Conservation (phyloP, 495 filamentous ascomycete genomes). For the Penicillium robsamsonii region DNA sequence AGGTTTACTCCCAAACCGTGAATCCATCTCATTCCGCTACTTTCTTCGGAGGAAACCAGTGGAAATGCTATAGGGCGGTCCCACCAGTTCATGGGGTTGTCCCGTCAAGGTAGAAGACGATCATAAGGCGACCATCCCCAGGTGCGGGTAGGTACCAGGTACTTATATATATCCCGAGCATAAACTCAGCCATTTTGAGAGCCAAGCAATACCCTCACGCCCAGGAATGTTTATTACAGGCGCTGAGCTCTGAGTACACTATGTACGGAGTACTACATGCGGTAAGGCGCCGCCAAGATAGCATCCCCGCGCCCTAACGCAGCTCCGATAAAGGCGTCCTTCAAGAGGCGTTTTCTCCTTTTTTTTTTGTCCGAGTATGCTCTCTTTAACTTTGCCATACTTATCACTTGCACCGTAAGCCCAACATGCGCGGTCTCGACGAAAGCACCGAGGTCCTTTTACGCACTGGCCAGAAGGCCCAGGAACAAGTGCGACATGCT, state of each 20-base stretch:
- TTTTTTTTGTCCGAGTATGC: neutral
- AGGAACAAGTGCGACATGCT: constrained; percentile 38
- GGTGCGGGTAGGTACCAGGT: neutral
- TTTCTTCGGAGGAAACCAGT: neutral
- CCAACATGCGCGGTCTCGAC: constrained; percentile 35
- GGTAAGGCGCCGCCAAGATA: neutral
- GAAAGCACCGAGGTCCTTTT: constrained; percentile 26
- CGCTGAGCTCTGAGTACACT: neutral
- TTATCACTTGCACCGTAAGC: neutral
- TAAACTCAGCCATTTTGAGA: neutral
- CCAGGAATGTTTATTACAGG: neutral
- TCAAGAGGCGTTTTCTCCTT: neutral
- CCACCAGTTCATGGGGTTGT: neutral
- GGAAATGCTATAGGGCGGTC: neutral
- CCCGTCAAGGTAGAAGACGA: neutral
- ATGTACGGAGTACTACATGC: neutral
- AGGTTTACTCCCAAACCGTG: neutral
- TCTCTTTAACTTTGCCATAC: neutral
- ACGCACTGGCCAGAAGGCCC: constrained; percentile 32
- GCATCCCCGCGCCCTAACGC: neutral
- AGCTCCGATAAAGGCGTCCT: neutral
- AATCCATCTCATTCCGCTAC: neutral
- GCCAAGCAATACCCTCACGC: neutral
- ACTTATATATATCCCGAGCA: neutral
- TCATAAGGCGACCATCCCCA: neutral